Conservation (phyloP, 1,284 basidiomycete species). For the Trichosporon ovoides region DNA sequence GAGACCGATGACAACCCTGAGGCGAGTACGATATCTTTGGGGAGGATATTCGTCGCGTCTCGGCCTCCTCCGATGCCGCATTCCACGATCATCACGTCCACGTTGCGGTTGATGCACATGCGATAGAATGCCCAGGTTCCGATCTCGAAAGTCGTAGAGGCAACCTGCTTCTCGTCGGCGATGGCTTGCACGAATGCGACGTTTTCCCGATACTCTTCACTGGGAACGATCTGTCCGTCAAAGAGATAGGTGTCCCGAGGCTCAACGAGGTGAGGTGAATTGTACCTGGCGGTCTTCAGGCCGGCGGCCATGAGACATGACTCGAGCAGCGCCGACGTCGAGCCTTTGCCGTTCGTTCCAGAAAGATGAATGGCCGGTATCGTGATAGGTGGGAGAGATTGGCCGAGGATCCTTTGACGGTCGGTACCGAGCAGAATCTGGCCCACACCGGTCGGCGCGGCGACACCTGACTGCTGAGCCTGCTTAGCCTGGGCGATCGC, state of each 20-base stretch:
- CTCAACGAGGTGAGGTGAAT: conserved; percentile 82
- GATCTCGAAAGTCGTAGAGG: conserved; percentile 77
- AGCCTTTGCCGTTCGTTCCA: conserved; percentile 97
- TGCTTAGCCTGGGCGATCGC: not conserved
- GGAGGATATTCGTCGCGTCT: conserved; percentile 90
- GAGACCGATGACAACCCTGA: conserved; percentile 82
- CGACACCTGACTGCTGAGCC: not conserved
- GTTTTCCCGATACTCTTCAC: conserved; percentile 51
- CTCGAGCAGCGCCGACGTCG: conserved; percentile 75
- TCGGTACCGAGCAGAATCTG: conserved; percentile 71
- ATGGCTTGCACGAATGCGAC: conserved; percentile 39
- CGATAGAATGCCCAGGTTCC: conserved; percentile 69
- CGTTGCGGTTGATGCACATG: conserved; percentile 20
- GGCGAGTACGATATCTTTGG: conserved; percentile 63
- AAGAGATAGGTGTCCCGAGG: conserved; percentile 73
- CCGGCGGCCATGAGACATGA: conserved; percentile 62
- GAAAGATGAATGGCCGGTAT: conserved; percentile 87
- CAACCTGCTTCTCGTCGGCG: conserved; percentile 55
- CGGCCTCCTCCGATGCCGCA: conserved; percentile 89
- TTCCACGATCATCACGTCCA: conserved; percentile 84
- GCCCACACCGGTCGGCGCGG: conserved; percentile 21
- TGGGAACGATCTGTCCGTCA: conserved; percentile 57
- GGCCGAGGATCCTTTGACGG: conserved; percentile 61
- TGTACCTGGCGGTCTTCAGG: conserved; percentile 74
- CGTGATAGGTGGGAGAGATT: conserved; percentile 59